These are phyloP conservation scores for Vitis hybrid DNA, from an alignment of 177 flowering plant species.

Conservation along the genomic window DNA sequence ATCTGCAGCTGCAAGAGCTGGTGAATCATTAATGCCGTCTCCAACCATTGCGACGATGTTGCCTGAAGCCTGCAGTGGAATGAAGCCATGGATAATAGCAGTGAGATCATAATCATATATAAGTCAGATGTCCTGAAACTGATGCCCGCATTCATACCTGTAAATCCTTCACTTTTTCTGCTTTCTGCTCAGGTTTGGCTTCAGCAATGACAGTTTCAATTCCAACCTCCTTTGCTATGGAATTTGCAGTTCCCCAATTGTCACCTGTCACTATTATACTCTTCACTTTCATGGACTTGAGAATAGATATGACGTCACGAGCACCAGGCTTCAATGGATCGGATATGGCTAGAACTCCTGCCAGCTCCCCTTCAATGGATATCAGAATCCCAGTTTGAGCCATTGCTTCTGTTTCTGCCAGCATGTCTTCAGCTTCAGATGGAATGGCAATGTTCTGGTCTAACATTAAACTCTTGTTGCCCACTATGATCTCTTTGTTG, in stretches of 20 bases:
- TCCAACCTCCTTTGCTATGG: slow-evolving; percentile 79
- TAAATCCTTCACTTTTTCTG: slow-evolving; percentile 68
- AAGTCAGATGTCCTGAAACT: too few species aligned
- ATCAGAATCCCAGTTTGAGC: slow-evolving; percentile 86
- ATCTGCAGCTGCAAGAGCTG: slow-evolving; percentile 89
- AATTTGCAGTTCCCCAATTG: slow-evolving; percentile 85
- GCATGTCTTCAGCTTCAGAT: slow-evolving; percentile 55
- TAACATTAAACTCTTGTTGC: slow-evolving; percentile 74
- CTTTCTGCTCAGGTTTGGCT: slow-evolving; percentile 83
- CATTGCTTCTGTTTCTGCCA: slow-evolving; percentile 59
- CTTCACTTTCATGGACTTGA: slow-evolving; percentile 71
- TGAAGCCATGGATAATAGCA: too few species aligned
- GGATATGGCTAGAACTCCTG: slow-evolving; percentile 71
- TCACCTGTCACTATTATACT: slow-evolving; percentile 91
- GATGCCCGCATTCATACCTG: slow-evolving; percentile 45
- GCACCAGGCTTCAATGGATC: slow-evolving; percentile 87
- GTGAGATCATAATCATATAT: too few species aligned
- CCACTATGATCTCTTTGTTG: slow-evolving; percentile 59
- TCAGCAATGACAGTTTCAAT: slow-evolving; percentile 75
- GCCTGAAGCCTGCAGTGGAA: slow-evolving; percentile 48
- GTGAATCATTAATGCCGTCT: slow-evolving; percentile 94
- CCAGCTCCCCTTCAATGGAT: slow-evolving; percentile 51
- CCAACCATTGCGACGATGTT: slow-evolving; percentile 88
- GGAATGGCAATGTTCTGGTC: slow-evolving; percentile 47
- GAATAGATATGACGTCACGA: slow-evolving; percentile 66